Evolutionary conservation across 805 yeast species (phyloP).

Genomic region (Ogataea wickerhamii): DNA sequence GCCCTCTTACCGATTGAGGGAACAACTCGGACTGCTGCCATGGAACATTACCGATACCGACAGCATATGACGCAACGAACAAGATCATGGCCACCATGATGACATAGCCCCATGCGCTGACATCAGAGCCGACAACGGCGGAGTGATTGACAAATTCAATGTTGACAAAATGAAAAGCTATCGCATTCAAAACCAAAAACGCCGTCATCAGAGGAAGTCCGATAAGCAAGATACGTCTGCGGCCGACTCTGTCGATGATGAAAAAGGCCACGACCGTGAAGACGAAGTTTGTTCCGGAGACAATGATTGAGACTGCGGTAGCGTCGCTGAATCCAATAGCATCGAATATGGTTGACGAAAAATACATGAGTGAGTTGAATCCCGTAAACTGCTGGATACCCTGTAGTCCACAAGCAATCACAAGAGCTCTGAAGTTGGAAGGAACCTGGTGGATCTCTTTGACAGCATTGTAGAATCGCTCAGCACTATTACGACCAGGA

Average conservation of each 20-base stretch:
- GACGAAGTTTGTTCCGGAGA: constrained; percentile 91
- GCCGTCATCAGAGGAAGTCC: constrained; percentile 85
- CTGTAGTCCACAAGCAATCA: constrained; percentile 89
- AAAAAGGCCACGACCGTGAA: constrained; percentile 84
- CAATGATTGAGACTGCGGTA: constrained; percentile 90
- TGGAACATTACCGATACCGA: constrained; percentile 96
- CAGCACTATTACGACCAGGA: constrained; percentile 45
- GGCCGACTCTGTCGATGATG: constrained; percentile 83
- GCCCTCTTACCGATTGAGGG: constrained; percentile 89
- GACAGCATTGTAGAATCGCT: constrained; percentile 57
- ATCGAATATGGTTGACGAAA: constrained; percentile 87
- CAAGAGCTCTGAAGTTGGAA: constrained; percentile 82
- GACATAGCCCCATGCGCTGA: constrained; percentile 83
- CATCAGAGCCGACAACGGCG: constrained; percentile 42
- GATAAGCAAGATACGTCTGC: constrained; percentile 72
- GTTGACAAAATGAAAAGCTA: constrained; percentile 86
- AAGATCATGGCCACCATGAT: constrained; percentile 81
- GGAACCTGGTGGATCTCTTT: constrained; percentile 62
- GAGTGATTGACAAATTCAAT: constrained; percentile 52
- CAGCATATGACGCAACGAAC: constrained; percentile 86
- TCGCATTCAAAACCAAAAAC: constrained; percentile 74
- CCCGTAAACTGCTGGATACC: constrained; percentile 97
- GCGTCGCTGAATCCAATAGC: constrained; percentile 85
- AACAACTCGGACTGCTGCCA: constrained; percentile 97
- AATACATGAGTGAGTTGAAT: constrained; percentile 94